These are phyloP conservation scores for Leucocoprinus birnbaumii DNA, from an alignment of 768 basidiomycete species.

Conservation along the genomic window DNA sequence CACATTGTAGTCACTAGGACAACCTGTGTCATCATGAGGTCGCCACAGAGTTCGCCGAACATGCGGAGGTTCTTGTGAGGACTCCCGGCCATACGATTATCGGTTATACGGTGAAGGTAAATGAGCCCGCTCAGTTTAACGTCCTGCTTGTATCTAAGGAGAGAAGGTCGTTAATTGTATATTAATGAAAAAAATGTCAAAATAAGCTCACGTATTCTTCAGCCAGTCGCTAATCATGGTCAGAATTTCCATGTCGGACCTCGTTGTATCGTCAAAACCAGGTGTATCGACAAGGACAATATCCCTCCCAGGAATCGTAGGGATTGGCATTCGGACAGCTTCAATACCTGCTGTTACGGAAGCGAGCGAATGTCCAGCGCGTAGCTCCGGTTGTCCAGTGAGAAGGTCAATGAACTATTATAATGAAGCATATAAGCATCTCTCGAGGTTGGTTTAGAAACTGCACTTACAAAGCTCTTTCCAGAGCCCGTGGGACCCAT, in stretches of 20 bases:
- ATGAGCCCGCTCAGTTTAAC: conserved; percentile 24
- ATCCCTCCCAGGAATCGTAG: background rate
- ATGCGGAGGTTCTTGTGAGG: conserved; percentile 23
- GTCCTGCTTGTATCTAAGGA: conserved; percentile 1
- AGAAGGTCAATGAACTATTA: background rate
- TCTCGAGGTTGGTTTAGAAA: no score
- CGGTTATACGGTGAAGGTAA: conserved; percentile 31
- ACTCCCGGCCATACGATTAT: conserved; percentile 27
- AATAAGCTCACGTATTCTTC: conserved; percentile 18
- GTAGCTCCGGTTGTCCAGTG: background rate
- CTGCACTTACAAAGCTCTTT: background rate
- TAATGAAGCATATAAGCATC: no score
- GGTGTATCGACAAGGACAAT: conserved; percentile 1
- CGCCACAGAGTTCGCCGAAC: conserved; percentile 33
- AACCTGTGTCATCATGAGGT: conserved; percentile 22
- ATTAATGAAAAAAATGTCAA: background rate
- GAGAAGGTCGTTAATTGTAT: background rate
- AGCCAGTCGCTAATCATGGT: conserved; percentile 23
- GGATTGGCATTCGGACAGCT: background rate
- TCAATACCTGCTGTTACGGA: background rate
- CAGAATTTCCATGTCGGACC: conserved; percentile 22
- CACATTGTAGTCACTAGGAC: conserved; percentile 37
- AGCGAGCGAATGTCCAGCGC: background rate
- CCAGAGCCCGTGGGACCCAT: background rate
- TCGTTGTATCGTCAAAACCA: conserved; percentile 21